Evolutionary conservation across 2,329 filamentous ascomycete genomes (phyloP), one percentile per base, ranked within the genome.

Genomic region (Bipolaris zeicola): DNA sequence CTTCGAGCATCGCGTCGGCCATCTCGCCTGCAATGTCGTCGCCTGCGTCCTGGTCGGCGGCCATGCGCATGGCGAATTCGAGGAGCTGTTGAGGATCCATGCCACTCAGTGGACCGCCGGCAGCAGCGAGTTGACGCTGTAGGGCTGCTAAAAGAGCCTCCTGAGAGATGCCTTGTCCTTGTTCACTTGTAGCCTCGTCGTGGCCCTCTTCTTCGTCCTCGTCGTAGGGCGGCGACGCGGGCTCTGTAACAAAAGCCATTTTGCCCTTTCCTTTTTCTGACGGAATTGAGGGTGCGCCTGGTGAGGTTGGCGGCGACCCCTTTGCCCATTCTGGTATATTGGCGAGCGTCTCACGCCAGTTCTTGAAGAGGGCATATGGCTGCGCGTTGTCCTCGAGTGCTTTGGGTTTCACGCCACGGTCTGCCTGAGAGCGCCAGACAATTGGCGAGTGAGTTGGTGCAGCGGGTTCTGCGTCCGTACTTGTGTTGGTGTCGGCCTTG

Each of bases 1-100:
- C 67, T 37, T 62, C 72, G 16, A 82, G 71, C 56, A 82, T 69
- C 10, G 73, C 74, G 34, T 77, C 75, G 26, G 79, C 76, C 58
- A 82, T 69, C 42, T 78, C 70, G 24, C 76, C 76, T 16, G 76
- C 69, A 52, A 79, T 76, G 14, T 79, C 78, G 46, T 80, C 79
- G 24, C 73, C 73, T 6, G 69, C 74, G 22, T 67, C 71, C n/a
- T 78, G 68, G 28, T 76, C 75, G 4, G 71, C 73, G 10, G 80
- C 68, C 78, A 82, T 80, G 48, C 79, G 75, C 62, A 75, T 70
- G 4, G 79, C 75, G 14, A 76, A 78, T 44, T 78, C 64, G 50
- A 81, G 73, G 45, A 82, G 71, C 11, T 76, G 73, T 13, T 71
- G 65, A 36, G 78, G 75, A 56, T 81, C 79, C 63, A 78, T 72